Evolutionary conservation across 2,329 filamentous ascomycete species (phyloP), one percentile per base, ranked within the genome.

Genomic region (Arthrobotrys sinensis): DNA sequence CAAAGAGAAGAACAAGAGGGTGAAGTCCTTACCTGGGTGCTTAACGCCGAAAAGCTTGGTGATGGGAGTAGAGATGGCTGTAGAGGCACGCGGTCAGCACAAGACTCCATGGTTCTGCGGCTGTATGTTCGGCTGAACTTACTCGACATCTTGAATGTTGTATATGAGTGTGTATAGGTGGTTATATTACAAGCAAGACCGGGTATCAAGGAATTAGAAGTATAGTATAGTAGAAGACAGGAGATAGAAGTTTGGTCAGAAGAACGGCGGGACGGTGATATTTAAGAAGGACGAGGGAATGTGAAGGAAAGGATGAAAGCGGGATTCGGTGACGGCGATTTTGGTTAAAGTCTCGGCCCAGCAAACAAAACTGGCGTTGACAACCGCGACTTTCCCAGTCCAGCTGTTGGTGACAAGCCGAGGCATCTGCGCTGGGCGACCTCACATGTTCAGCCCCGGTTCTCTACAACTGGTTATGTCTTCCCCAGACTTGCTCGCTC

Each of bases 1-100:
- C 12, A 36, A n/a, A 14, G n/a, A 36, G 5, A 14, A 1, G 14
- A 38, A 10, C 11, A 12, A 38, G 4, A 16, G 38, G 7, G 16
- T 34, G 21, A 50, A 28, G 24, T 34, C 24, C 73, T 62, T 78
- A 78, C 73, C 66, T 76, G 96, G 96, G 87, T 99, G 96, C 85
- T 97, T 93, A 89, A 99, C 98, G 88, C 93, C 93, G 86, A 99
- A 92, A 81, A 98, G 92, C 89, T 98, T 95, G 82, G 96, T 99
- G 83, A 94, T 88, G 81, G 93, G 91, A 67, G 96, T 99, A 83
- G 93, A 93, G 85, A 99, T 91, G 62, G 80, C 80, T 80, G 53
- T 34, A 4, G 11, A 53, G 46, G n/a, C 52, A 65, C 53, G 62
- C n/a, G 53, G 34, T 62, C 45, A 71, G 57, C 36, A 60, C 40